Evolutionary conservation across 805 yeast genomes (phyloP).

Genomic region (Metschnikowia noctiluminum): DNA sequence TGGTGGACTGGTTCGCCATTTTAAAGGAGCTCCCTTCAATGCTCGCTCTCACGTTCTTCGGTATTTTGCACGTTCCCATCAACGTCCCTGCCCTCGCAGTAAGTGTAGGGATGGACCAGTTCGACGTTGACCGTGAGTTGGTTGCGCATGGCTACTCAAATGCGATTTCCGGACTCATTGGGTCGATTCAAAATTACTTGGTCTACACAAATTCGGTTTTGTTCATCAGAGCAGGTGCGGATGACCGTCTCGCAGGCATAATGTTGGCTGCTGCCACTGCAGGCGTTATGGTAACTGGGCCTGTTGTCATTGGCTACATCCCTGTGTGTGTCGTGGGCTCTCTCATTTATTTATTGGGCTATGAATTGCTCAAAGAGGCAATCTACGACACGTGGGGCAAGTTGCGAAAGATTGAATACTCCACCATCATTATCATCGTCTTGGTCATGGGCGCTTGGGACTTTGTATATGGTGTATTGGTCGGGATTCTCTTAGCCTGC

Average conservation of each 20-base stretch:
- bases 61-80: slow-evolving; percentile 93
- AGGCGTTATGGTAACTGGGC: slow-evolving; percentile 81
- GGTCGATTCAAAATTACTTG: slow-evolving; percentile 90
- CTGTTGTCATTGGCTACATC: slow-evolving; percentile 86
- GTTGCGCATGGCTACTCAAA: slow-evolving; percentile 95
- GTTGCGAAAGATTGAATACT: slow-evolving; percentile 71
- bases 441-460: slow-evolving; percentile 94
- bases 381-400: slow-evolving; percentile 79
- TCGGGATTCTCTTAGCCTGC: slow-evolving; percentile 88
- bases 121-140: slow-evolving; percentile 88
- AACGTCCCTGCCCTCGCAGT: slow-evolving; percentile 97
- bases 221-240: slow-evolving; percentile 93
- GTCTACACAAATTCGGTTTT: slow-evolving; percentile 92
- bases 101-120: slow-evolving; percentile 77
- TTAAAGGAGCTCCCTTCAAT: slow-evolving; percentile 78
- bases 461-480: slow-evolving; percentile 88
- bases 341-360: slow-evolving; percentile 83
- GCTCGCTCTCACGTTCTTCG: slow-evolving; percentile 94
- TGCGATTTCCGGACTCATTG: slow-evolving; percentile 74
- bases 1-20: slow-evolving; percentile 75
- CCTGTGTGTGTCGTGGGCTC: slow-evolving; percentile 97
- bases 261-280: slow-evolving; percentile 80
- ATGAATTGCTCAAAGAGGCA: slow-evolving; percentile 85
- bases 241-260: slow-evolving; percentile 84
- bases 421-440: slow-evolving; percentile 83